Evolutionary conservation across 2,329 filamentous ascomycete species (phyloP), one percentile per base, ranked within the genome.

Genomic region (Pochonia chlamydosporia): DNA sequence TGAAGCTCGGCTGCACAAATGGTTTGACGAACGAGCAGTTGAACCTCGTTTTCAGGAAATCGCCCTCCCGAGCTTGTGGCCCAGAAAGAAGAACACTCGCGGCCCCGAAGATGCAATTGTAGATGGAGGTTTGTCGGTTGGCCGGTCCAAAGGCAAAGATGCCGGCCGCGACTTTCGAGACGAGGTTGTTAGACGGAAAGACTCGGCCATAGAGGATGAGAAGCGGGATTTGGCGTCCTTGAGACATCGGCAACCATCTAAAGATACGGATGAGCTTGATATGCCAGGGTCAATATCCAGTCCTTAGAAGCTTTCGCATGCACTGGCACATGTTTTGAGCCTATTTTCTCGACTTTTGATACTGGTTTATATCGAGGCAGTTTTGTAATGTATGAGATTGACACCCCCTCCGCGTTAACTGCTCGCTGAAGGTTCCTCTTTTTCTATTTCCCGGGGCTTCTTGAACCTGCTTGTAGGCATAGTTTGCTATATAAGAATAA

Each of bases 41-140:
- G 88, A 93, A 66, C 89, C 89, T 2, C 79, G 87, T 23, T 93
- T 93, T 64, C 89, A 93, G 63, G 87, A 93, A 61, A 92, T 93
- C 54, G 85, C 87, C 1, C 72, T 95, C 8, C 89, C 89, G 0
- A 89, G 82, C 56, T 63, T 93, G 49, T 95, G 89, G 89, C 89
- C 89, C 1, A 73, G 87, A 40, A 92, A 91, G 71, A 85, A 82
- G 70, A 95, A 90, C 56, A 90, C 88, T 0, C 72, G 88, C 23
- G 87, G 86, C 4, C 85, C 84, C 1, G 84, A 84, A 18, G 82
- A 85, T 20, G 66, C 67, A 3, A 64, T 75, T 25, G 65, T 72
- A 5, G 75, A 75, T 31, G 66, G 63, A 33, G 63, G 63, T n/a
- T 63, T 66, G 4, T 77, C 77, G 8, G 64, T 75, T n/a, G 68